Conservation (phyloP, 495 filamentous ascomycete genomes). For the Penicillium atrosanguineum region DNA sequence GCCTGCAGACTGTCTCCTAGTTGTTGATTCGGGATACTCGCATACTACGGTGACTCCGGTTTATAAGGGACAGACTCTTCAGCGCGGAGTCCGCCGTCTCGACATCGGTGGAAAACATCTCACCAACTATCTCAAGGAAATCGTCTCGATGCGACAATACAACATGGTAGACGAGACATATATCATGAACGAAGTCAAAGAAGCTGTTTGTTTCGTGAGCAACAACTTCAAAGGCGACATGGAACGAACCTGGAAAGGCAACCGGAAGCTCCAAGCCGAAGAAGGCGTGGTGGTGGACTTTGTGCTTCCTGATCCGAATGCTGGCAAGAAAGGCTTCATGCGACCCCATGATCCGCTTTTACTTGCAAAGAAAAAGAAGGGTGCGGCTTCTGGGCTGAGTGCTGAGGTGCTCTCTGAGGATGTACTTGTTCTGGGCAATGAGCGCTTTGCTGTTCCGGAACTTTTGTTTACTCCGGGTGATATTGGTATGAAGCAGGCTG, state of each 20-base stretch:
- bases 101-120: slow-evolving; percentile 90
- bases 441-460: slow-evolving; percentile 89
- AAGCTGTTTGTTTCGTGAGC: slow-evolving; percentile 81
- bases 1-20: slow-evolving; percentile 77
- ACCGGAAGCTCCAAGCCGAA: slow-evolving; percentile 49
- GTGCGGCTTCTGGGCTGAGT: slow-evolving; percentile 45
- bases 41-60: slow-evolving; percentile 91
- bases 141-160: slow-evolving; percentile 86
- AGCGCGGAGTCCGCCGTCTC: slow-evolving; percentile 78
- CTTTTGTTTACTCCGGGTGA: slow-evolving; percentile 83
- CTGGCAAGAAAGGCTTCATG: slow-evolving; percentile 65
- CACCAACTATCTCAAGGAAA: slow-evolving; percentile 90
- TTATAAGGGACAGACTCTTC: slow-evolving; percentile 74
- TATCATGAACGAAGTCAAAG: slow-evolving; percentile 94
- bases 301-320: slow-evolving; percentile 88
- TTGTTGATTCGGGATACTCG: slow-evolving; percentile 90
- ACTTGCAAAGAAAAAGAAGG: slow-evolving; percentile 60
- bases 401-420: slow-evolving; percentile 67
- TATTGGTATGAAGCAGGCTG: slow-evolving; percentile 83
- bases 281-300: slow-evolving; percentile 86
- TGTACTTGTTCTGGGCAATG: slow-evolving; percentile 81
- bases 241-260: slow-evolving; percentile 81
- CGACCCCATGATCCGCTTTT: slow-evolving; percentile 69
- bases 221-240: slow-evolving; percentile 76
- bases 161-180: slow-evolving; percentile 92